Evolutionary conservation across 192 early-diverging fungal species (phyloP).

Genomic region (Backusella luteola): DNA sequence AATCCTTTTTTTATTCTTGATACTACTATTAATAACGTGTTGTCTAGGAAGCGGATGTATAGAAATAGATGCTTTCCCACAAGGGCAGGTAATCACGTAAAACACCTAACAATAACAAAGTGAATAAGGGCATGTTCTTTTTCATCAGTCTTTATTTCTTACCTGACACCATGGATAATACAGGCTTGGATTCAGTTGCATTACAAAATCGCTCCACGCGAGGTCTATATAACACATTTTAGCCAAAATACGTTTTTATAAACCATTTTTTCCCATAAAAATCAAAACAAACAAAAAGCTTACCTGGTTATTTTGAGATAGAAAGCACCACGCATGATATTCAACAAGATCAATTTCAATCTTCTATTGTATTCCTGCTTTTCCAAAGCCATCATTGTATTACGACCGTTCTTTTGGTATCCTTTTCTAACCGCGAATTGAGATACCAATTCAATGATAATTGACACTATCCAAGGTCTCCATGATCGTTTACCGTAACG

Average conservation of each 20-base stretch:
- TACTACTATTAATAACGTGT: neutral
- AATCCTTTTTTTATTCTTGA: neutral
- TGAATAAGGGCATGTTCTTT: neutral
- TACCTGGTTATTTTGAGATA: constrained; percentile 78
- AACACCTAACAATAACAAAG: constrained; percentile 30
- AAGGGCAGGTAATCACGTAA: constrained; percentile 87
- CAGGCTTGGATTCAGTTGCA: constrained; percentile 66
- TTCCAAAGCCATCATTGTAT: constrained; percentile 64
- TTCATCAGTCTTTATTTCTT: neutral
- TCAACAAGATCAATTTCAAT: constrained; percentile 72
- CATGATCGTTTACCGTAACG: constrained; percentile 72
- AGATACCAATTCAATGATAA: constrained; percentile 66
- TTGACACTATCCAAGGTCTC: constrained; percentile 83
- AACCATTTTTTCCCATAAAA: neutral
- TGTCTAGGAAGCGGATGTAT: constrained; percentile 63
- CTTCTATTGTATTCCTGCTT: constrained; percentile 74
- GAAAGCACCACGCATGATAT: constrained; percentile 83
- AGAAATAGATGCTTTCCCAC: constrained; percentile 90
- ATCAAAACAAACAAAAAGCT: constrained; percentile 18
- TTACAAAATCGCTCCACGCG: constrained; percentile 64
- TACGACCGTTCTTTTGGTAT: constrained; percentile 1
- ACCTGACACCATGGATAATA: constrained; percentile 75
- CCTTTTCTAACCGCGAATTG: constrained; percentile 41
- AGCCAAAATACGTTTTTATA: neutral
- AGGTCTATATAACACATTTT: constrained; percentile 34